These are phyloP conservation scores for Lachancea mirantina DNA, from an alignment of 805 yeast genomes.

Conservation along the genomic window DNA sequence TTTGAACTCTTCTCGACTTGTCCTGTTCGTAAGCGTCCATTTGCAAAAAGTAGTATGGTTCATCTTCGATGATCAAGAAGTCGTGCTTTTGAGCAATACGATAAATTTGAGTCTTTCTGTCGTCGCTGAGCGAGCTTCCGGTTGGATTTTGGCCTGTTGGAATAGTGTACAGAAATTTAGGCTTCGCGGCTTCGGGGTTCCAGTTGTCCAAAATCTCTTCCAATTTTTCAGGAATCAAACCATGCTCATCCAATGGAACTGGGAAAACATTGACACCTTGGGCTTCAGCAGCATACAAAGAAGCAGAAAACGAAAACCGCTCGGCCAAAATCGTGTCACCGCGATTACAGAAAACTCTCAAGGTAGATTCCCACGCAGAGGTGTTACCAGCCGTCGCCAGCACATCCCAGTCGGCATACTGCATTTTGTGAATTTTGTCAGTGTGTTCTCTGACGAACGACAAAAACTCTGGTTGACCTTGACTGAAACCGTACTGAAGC, in stretches of 20 bases:
- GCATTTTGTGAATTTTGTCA: constrained; percentile 37
- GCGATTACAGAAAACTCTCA: constrained; percentile 67
- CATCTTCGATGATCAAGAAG: constrained; percentile 84
- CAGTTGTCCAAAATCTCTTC: constrained; percentile 58
- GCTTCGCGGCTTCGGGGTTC: constrained; percentile 58
- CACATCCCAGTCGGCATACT: constrained; percentile 65
- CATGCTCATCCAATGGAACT: constrained; percentile 69
- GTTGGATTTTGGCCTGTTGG: constrained; percentile 98
- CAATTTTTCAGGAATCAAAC: constrained; percentile 67
- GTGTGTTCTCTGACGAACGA: constrained; percentile 74
- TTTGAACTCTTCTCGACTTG: constrained; percentile 27
- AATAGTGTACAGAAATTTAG: constrained; percentile 82
- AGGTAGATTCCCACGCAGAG: constrained; percentile 77
- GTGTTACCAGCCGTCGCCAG: constrained; percentile 78
- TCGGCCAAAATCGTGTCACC: constrained; percentile 84
- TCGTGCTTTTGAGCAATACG: constrained; percentile 78
- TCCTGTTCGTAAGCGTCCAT: constrained; percentile 68
- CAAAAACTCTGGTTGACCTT: constrained; percentile 69
- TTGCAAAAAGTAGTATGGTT: constrained; percentile 94
- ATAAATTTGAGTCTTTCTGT: constrained; percentile 74
- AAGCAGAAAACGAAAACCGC: constrained; percentile 75
- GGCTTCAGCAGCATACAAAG: constrained; percentile 74
- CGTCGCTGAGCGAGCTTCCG: constrained; percentile 71
- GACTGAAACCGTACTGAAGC: constrained; percentile 86
- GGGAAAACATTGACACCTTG: constrained; percentile 64